Evolutionary conservation across 2,329 filamentous ascomycete species (phyloP).

Genomic region (Drechslera avenae): DNA sequence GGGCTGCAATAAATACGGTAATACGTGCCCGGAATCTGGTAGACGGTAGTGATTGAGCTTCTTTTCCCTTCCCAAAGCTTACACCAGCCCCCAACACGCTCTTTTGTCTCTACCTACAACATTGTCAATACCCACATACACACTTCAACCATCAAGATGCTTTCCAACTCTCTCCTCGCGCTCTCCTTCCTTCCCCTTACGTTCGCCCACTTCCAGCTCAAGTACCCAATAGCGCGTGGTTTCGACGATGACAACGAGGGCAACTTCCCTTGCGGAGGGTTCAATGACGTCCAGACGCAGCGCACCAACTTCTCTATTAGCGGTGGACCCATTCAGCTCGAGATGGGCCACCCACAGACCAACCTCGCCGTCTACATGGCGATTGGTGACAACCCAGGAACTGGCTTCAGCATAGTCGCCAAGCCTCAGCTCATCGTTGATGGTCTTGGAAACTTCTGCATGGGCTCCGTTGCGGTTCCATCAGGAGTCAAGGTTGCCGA

Average conservation of each 20-base stretch:
- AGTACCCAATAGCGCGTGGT: conserved; percentile 59
- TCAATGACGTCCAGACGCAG: conserved; percentile 49
- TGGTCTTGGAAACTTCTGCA: conserved; percentile 68
- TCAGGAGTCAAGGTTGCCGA: conserved; percentile 58
- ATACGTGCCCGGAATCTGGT: conserved; percentile 17
- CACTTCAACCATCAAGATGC: conserved; percentile 32
- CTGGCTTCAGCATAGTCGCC: conserved; percentile 72
- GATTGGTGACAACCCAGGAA: conserved; percentile 58
- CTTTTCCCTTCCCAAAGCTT: conserved; percentile 5
- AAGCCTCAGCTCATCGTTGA: conserved; percentile 65
- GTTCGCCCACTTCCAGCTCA: conserved; percentile 62
- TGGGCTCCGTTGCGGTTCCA: conserved; percentile 64
- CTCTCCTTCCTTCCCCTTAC: conserved; percentile 52
- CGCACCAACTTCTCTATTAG: conserved; percentile 57
- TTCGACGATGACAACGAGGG: conserved; percentile 54
- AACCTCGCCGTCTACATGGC: conserved; percentile 61
- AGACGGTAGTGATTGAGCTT: conserved; percentile 1
- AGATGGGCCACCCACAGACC: conserved; percentile 58
- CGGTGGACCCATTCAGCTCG: conserved; percentile 58
- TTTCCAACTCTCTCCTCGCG: conserved; percentile 42
- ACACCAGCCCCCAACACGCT: background rate
- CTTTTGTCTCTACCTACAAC: background rate
- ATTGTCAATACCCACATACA: conserved; percentile 1
- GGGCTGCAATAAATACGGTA: conserved; percentile 37
- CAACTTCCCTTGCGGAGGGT: conserved; percentile 58